A percentile compares a stretch with the other conserved stretches of the same genome.
phyloP scores from a whole-genome alignment of 2,329 filamentous ascomycete genomes.

The Phaeosphaeriaceae sp. region DNA sequence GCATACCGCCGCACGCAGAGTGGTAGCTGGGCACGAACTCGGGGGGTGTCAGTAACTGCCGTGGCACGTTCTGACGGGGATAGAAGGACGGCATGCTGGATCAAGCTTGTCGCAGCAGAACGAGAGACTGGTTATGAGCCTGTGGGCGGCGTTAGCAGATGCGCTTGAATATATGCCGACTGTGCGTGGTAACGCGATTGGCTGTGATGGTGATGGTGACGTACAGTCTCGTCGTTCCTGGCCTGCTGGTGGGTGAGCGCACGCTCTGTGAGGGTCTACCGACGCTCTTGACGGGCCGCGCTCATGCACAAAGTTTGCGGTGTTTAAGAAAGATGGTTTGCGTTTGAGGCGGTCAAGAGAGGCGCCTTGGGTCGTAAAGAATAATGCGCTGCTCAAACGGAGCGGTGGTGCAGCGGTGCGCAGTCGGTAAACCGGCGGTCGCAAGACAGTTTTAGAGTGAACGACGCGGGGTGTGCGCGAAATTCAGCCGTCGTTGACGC shows the following conservation, averaged over 20 bases:
- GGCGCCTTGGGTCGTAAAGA: conserved; percentile 31
- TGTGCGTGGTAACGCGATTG: no score
- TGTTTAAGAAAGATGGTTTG: conserved; percentile 23
- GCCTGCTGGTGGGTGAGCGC: conserved; percentile 42
- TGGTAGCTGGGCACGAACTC: conserved; percentile 55
- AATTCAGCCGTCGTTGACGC: conserved; percentile 8
- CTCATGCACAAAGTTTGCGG: conserved; percentile 46
- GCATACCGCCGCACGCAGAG: conserved; percentile 52
- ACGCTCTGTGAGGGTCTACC: conserved; percentile 44
- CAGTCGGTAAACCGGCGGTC: conserved; percentile 14
- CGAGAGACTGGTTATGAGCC: conserved; percentile 53
- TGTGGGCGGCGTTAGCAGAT: conserved; percentile 32
- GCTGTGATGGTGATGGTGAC: conserved; percentile 19
- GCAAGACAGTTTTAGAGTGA: not conserved
- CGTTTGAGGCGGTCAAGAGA: conserved; percentile 24
- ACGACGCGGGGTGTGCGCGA: conserved; percentile 24
- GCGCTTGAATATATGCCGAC: conserved; percentile 1
- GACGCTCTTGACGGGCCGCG: conserved; percentile 39
- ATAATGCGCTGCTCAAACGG: conserved; percentile 31
- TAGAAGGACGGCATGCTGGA: conserved; percentile 61
- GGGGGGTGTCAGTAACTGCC: conserved; percentile 57
- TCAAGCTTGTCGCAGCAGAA: conserved; percentile 40
- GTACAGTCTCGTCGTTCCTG: conserved; percentile 50
- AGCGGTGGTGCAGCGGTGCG: conserved; percentile 13
- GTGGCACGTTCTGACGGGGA: conserved; percentile 52